Evolutionary conservation across 2,329 filamentous ascomycete genomes (phyloP).

Genomic region (Pseudonectria foliicola): DNA sequence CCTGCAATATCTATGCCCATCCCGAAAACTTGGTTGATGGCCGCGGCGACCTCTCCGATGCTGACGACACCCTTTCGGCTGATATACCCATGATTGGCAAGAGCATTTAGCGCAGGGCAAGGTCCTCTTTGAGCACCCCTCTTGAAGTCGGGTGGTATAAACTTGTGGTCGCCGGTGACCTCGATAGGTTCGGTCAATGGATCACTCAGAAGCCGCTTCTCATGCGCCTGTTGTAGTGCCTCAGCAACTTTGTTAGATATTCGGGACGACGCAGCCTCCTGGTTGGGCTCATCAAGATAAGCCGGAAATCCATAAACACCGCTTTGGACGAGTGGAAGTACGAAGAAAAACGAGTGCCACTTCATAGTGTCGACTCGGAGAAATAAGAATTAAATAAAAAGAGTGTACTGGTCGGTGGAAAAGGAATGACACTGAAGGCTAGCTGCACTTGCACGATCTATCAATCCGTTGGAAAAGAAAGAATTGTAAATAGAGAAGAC

Average conservation of each 20-base stretch:
- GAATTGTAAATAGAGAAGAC: too few relatives aligned
- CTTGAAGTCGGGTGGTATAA: conserved; percentile 19
- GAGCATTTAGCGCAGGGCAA: conserved; percentile 30
- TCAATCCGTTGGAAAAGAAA: too few relatives aligned
- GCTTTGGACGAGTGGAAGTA: conserved; percentile 1
- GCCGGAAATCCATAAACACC: conserved; percentile 3
- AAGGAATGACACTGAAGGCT: too few relatives aligned
- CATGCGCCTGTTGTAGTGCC: conserved; percentile 6
- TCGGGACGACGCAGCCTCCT: background rate
- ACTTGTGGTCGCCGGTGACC: conserved; percentile 16
- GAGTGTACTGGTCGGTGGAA: too few relatives aligned
- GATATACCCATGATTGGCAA: conserved; percentile 32
- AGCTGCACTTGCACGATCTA: too few relatives aligned
- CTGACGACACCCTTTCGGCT: conserved; percentile 13
- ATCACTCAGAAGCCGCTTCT: conserved; percentile 13
- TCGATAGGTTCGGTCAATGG: conserved; percentile 12
- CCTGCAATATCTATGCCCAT: conserved; percentile 40
- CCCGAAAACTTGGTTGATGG: conserved; percentile 30
- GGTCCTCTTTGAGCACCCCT: conserved; percentile 20
- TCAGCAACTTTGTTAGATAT: conserved; percentile 3
- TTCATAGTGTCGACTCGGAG: conserved; percentile 1
- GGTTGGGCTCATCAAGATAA: background rate
- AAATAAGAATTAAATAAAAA: too few relatives aligned
- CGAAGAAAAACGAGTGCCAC: conserved; percentile 1
- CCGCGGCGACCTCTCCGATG: conserved; percentile 6